A percentile compares a stretch with the other conserved stretches of the same genome.
These are phyloP conservation scores for Sisymbrium irio DNA, from an alignment of 345 rosid genomes.

Conservation along the genomic window DNA sequence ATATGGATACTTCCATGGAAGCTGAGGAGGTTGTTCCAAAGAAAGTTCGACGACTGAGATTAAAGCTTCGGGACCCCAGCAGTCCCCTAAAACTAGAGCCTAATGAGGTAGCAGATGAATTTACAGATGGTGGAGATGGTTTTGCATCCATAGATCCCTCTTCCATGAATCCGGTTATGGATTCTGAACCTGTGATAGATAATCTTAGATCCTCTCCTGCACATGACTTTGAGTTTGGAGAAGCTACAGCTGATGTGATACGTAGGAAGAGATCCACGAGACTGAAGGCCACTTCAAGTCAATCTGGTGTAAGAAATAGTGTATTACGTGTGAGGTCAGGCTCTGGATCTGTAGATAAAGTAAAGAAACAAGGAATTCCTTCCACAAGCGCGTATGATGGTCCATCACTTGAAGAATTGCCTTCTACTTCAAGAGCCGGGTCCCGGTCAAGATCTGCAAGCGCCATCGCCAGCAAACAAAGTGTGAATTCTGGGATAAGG, in stretches of 20 bases:
- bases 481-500: conserved; percentile 35
- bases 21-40: conserved; percentile 42
- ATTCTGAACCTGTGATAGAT: conserved; percentile 31
- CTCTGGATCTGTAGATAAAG: conserved; percentile 41
- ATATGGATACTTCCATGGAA: conserved; percentile 36
- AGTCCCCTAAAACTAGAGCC: conserved; percentile 40
- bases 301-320: conserved; percentile 35
- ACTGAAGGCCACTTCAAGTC: conserved; percentile 50
- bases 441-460: conserved; percentile 57
- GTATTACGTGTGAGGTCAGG: conserved; percentile 38
- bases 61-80: conserved; percentile 43
- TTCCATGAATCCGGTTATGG: conserved; percentile 30
- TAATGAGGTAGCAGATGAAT: conserved; percentile 37
- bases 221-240: conserved; percentile 35
- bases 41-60: conserved; percentile 52
- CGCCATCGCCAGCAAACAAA: conserved; percentile 39
- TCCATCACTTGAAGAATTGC: conserved; percentile 56
- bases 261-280: conserved; percentile 69
- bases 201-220: conserved; percentile 30
- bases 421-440: conserved; percentile 51
- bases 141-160: conserved; percentile 28
- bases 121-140: conserved; percentile 28
- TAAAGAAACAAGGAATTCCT: conserved; percentile 36
- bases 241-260: conserved; percentile 46
- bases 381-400: conserved; percentile 36